These are phyloP conservation scores for Aspergillus taichungensis DNA, from an alignment of 495 filamentous ascomycete genomes.

Conservation along the genomic window DNA sequence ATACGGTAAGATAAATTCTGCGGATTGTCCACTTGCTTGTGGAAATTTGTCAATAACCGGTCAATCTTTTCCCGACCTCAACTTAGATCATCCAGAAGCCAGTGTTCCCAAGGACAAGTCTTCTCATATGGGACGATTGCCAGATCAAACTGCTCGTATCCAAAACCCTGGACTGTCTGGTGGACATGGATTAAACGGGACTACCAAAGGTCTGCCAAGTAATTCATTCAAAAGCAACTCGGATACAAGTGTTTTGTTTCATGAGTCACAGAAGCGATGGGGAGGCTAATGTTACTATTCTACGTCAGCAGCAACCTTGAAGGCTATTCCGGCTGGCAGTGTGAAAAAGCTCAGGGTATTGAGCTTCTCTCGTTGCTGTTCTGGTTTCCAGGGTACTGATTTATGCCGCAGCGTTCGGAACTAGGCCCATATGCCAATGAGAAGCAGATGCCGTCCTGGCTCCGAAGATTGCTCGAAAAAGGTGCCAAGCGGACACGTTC, in stretches of 20 bases:
- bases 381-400: constrained; percentile 12
- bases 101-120: constrained; percentile 38
- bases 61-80: constrained; percentile 63
- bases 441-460: constrained; percentile 76
- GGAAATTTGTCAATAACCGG: constrained; percentile 53
- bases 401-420: constrained; percentile 38
- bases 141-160: too few relatives aligned
- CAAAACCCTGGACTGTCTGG: too few relatives aligned
- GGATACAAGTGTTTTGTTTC: too few relatives aligned
- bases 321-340: not conserved
- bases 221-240: too few relatives aligned
- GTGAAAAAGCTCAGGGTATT: constrained; percentile 36
- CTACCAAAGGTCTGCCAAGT: too few relatives aligned
- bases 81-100: constrained; percentile 59
- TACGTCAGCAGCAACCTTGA: not conserved
- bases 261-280: too few relatives aligned
- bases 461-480: constrained; percentile 57
- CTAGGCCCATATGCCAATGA: constrained; percentile 84
- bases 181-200: too few relatives aligned
- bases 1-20: constrained; percentile 5
- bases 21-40: constrained; percentile 59
- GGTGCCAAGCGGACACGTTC: constrained; percentile 48
- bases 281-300: too few relatives aligned
- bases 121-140: not conserved
- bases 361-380: constrained; percentile 2